Conservation (phyloP, 2,329 filamentous ascomycete genomes). For the Purpureocillium takamizusanense region DNA sequence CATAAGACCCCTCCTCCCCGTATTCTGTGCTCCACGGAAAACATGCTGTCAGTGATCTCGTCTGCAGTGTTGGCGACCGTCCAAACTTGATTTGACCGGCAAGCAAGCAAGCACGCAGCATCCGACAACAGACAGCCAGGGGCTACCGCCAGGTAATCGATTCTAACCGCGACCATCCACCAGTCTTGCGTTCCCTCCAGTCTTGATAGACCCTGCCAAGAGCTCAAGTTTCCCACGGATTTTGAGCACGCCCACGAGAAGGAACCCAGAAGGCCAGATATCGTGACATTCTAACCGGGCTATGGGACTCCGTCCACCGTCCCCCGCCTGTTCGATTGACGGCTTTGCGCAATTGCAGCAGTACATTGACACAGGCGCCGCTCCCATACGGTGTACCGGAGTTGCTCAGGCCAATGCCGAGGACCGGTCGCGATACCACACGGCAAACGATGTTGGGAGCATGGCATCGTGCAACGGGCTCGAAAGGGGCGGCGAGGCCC, state of each 20-base stretch:
- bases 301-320: conserved; percentile 33
- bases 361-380: background rate
- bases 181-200: background rate
- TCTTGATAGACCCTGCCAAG: too few relatives aligned
- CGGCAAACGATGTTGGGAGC: too few relatives aligned
- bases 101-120: too few relatives aligned
- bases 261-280: too few relatives aligned
- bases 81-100: too few relatives aligned
- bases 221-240: too few relatives aligned
- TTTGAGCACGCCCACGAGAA: too few relatives aligned
- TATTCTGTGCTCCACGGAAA: background rate
- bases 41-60: background rate
- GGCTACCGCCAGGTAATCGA: too few relatives aligned
- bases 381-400: background rate
- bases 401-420: background rate
- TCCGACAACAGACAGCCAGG: too few relatives aligned
- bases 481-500: too few relatives aligned
- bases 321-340: conserved; percentile 32
- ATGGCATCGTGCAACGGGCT: too few relatives aligned
- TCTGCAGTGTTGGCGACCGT: too few relatives aligned
- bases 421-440: background rate
- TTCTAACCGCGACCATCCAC: background rate
- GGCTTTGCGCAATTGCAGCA: conserved; percentile 6
- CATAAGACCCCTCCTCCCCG: conserved; percentile 3
- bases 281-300: conserved; percentile 3